Evolutionary conservation across 2,329 filamentous ascomycete genomes (phyloP), one percentile per base, ranked within the genome.

Genomic region (Peltaster fructicola): DNA sequence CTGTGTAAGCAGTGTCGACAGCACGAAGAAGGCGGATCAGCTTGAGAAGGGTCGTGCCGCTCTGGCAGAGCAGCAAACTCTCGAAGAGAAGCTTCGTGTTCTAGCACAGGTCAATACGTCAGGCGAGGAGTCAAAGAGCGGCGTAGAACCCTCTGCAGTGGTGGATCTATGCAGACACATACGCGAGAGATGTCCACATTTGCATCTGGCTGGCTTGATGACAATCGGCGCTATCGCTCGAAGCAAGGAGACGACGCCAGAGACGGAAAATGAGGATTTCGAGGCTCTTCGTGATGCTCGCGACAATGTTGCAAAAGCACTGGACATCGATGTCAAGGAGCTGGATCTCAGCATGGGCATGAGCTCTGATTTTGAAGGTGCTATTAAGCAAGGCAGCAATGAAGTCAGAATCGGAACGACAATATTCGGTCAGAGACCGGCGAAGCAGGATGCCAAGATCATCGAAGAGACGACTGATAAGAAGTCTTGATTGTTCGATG

Each of bases 331-430:
- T 9, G 47, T 59, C 9, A 53, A 57, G n/a, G 61, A 63, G 32
- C 47, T 93, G 40, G 82, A 93, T 58, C 51, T 95, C 52, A 93
- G 84, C 52, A 98, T 98, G 85, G 85, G 85, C 5, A 98, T 98
- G 88, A 93, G 82, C 47, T 72, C 80, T 44, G 88, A 98, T 51
- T 98, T 85, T 50, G 84, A 92, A 57, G 77, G 74, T 6, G 88
- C 88, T 1, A 73, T 95, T 43, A 54, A 52, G 8, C 58, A 81
- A 58, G 88, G 88, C 0, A 93, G 84, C 53, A 64, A 69, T 39
- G 82, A 95, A 60, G 84, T 98, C 5, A 66, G 88, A 30, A 70
- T 98, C 6, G 88, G 88, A 2, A 95, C 81, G 45, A 85, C 79
- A 2, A 92, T 98, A 30, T 98, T 98, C 48, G 88, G 88, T 2